Base-by-base conservation (phyloP, 2,329 filamentous ascomycete genomes). In the Zymoseptoria passerinii region DNA sequence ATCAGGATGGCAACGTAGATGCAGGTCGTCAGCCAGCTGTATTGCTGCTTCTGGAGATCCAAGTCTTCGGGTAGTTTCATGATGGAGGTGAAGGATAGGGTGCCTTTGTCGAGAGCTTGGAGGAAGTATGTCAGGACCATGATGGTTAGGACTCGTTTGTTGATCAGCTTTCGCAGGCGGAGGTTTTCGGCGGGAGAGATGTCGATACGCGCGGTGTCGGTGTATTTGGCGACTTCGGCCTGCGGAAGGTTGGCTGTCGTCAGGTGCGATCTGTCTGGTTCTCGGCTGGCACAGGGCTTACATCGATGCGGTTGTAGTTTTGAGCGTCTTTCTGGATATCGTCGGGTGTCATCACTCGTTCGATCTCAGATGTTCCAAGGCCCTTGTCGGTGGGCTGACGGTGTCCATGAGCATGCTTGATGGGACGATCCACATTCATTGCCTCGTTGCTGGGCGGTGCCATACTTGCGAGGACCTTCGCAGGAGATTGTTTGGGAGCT, bases 41-140 rank as follows among this genome's bases (percentile, higher is more conserved):
- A 90, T 74, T 89, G 70, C 18, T 67, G 60, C 29, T 73, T 75
- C 3, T 60, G 58, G 3, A 85, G 71, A n/a, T 75, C 62, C 0
- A 79, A 65, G 59, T 79, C 76, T 4, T 72, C 61, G 8, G 74
- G 73, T 53, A 87, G 76, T 28, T 81, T 81, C 83, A 86, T 86
- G 68, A 87, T 85, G 50, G 81, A 81, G 8, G 83, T 74, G 65
- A 79, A 87, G 1, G 79, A 83, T 67, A 88, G 74, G 0, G 84
- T 87, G 27, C 83, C 84, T 71, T 87, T 87, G 71, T 88, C 85
- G 51, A 88, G 77, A 51, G 83, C 81, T 67, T 88, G 87, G 20
- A 90, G 73, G 68, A 90, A 89, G 72, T 90, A 90, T 0, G 86
- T 89, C 52, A 80, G 71, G 58, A 90, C 80, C 87, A 91, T 90